A percentile compares a stretch with the other conserved stretches of the same genome.
Evolutionary conservation across 225 moss, liverwort and hornwort genomes (phyloP).

Genomic region (Bryoerythrophyllum caledonicum): DNA sequence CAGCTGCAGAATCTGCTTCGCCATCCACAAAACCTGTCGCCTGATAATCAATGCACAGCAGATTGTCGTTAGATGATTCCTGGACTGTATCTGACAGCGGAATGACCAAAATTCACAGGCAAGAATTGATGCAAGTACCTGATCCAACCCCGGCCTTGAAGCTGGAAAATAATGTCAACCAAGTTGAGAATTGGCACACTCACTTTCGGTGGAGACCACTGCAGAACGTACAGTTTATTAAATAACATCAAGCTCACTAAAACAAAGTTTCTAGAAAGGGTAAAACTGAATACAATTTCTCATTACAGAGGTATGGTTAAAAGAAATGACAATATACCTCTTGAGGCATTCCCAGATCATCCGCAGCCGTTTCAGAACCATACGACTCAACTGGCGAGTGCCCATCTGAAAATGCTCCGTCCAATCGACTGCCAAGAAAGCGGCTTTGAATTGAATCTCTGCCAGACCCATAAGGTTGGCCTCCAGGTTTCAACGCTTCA

Average conservation of each 20-base stretch:
- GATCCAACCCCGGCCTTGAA: constrained; percentile 96
- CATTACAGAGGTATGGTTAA: background rate
- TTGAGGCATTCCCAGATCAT: constrained; percentile 43
- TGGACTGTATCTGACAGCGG: constrained; percentile 11
- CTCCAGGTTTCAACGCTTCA: constrained; percentile 27
- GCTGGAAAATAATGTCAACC: constrained; percentile 83
- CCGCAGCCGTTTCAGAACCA: constrained; percentile 48
- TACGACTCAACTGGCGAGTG: constrained; percentile 81
- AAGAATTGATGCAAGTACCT: constrained; percentile 35
- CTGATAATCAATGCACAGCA: constrained; percentile 42
- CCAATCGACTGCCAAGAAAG: constrained; percentile 45
- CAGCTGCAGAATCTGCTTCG: constrained; percentile 92
- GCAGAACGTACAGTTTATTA: constrained; percentile 24
- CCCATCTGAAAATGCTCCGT: constrained; percentile 73
- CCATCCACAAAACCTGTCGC: constrained; percentile 98
- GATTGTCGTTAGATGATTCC: background rate
- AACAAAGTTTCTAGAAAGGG: background rate
- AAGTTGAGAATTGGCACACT: constrained; percentile 92
- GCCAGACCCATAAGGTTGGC: constrained; percentile 37
- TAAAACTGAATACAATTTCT: background rate
- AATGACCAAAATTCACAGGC: background rate
- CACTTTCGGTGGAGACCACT: constrained; percentile 96
- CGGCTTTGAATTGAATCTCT: constrained; percentile 41
- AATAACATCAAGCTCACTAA: background rate
- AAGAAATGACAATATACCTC: constrained; percentile 42